These are phyloP conservation scores for Elsinoe ampelina DNA, from an alignment of 2,329 filamentous ascomycete genomes.

Conservation along the genomic window DNA sequence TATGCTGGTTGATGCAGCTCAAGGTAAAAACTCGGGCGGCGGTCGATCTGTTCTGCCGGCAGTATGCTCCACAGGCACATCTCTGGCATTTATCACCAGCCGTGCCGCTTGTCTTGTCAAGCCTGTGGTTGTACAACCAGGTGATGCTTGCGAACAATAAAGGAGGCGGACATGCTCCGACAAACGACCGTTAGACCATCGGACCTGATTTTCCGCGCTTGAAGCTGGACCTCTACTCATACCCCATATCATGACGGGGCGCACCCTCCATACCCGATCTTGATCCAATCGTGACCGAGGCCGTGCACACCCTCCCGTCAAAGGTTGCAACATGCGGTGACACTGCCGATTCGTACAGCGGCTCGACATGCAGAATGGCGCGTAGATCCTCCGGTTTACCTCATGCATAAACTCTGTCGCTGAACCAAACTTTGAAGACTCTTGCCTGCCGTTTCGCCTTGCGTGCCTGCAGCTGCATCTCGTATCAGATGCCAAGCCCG, in stretches of 20 bases:
- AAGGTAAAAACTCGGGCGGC: background rate
- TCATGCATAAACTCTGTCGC: slow-evolving; percentile 2
- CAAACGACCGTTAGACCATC: background rate
- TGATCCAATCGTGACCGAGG: background rate
- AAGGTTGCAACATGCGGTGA: slow-evolving; percentile 5
- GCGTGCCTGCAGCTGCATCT: slow-evolving; percentile 2
- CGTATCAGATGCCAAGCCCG: background rate
- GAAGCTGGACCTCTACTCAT: background rate
- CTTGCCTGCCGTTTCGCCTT: background rate
- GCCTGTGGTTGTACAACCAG: background rate
- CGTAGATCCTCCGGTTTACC: background rate
- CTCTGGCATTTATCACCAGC: background rate
- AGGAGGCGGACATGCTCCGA: background rate
- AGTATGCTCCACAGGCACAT: background rate
- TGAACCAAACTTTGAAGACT: background rate
- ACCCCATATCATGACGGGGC: background rate
- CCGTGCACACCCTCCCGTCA: slow-evolving; percentile 1
- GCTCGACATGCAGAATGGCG: background rate
- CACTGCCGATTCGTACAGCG: slow-evolving; percentile 5
- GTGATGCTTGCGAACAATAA: background rate
- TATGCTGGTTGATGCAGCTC: background rate
- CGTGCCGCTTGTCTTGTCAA: background rate
- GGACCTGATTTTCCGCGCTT: background rate
- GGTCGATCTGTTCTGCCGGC: background rate
- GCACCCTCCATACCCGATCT: background rate